Conservation (phyloP, 1,284 basidiomycete species). For the Macrocystidia cucumis region DNA sequence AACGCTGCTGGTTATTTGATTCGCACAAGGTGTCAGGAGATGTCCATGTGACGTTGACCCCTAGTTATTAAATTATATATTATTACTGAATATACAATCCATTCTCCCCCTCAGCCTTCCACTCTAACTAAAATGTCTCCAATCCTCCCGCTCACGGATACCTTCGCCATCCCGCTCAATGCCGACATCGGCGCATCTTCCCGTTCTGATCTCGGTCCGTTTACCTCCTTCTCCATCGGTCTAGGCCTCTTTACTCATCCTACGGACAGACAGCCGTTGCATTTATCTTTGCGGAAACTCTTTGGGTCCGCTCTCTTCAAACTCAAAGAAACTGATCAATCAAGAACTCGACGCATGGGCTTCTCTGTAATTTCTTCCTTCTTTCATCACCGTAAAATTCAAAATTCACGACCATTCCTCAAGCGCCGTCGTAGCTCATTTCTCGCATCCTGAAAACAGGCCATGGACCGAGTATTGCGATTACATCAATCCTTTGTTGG, state of each 20-base stretch:
- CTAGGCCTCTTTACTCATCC: too few species aligned
- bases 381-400: constrained; percentile 3
- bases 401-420: constrained; percentile 7
- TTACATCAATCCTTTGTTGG: constrained; percentile 68
- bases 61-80: not conserved
- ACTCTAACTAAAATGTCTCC: constrained; percentile 8
- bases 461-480: constrained; percentile 84
- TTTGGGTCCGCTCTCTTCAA: constrained; percentile 77
- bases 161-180: constrained; percentile 62
- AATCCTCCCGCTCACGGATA: constrained; percentile 32
- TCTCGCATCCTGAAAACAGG: constrained; percentile 76
- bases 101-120: constrained; percentile 11
- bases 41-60: constrained; percentile 2
- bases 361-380: constrained; percentile 45
- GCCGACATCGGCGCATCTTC: constrained; percentile 39
- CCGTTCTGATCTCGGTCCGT: constrained; percentile 29
- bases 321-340: constrained; percentile 64
- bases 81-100: not conserved
- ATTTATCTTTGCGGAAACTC: constrained; percentile 97
- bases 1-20: too few species aligned
- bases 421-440: constrained; percentile 90
- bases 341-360: constrained; percentile 91
- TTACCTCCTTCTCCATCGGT: too few species aligned
- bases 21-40: too few species aligned
- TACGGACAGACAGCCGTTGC: constrained; percentile 49